These are phyloP conservation scores for Colletotrichum ledebouriae DNA, from an alignment of 2,329 filamentous ascomycete genomes.

Conservation along the genomic window DNA sequence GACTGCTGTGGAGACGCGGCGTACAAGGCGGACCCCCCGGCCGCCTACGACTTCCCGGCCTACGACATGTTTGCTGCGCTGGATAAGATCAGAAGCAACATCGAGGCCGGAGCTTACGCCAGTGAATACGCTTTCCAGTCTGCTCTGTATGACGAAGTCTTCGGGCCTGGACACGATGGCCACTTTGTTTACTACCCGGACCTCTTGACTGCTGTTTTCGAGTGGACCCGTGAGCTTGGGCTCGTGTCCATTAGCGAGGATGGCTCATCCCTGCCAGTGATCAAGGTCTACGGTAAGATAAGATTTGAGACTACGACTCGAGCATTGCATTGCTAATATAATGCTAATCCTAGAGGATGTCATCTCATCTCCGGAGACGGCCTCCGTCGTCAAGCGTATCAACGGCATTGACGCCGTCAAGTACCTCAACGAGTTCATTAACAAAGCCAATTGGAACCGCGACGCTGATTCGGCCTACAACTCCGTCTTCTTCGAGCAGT, in stretches of 20 bases:
- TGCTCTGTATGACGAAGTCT: conserved; percentile 55
- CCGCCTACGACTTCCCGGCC: conserved; percentile 61
- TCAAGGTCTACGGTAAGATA: conserved; percentile 59
- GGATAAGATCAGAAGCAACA: conserved; percentile 49
- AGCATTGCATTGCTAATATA: not conserved
- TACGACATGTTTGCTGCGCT: conserved; percentile 55
- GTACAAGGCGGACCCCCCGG: conserved; percentile 64
- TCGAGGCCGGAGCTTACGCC: conserved; percentile 52
- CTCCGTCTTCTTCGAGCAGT: conserved; percentile 52
- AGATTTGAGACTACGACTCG: not conserved
- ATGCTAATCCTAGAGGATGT: conserved; percentile 46
- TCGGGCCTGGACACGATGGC: conserved; percentile 56
- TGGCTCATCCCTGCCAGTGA: conserved; percentile 53
- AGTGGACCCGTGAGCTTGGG: conserved; percentile 53
- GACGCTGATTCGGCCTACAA: conserved; percentile 54
- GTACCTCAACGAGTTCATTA: conserved; percentile 44
- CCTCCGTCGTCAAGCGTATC: conserved; percentile 46
- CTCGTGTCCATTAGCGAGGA: conserved; percentile 58
- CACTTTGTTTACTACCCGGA: conserved; percentile 59
- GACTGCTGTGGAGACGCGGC: conserved; percentile 50
- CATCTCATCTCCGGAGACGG: conserved; percentile 47
- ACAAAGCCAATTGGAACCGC: conserved; percentile 44
- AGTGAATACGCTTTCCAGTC: conserved; percentile 58
- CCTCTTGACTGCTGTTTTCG: conserved; percentile 53
- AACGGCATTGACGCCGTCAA: conserved; percentile 47